Base-by-base conservation (phyloP, 1,284 basidiomycete genomes). In the Fomes fomentarius region DNA sequence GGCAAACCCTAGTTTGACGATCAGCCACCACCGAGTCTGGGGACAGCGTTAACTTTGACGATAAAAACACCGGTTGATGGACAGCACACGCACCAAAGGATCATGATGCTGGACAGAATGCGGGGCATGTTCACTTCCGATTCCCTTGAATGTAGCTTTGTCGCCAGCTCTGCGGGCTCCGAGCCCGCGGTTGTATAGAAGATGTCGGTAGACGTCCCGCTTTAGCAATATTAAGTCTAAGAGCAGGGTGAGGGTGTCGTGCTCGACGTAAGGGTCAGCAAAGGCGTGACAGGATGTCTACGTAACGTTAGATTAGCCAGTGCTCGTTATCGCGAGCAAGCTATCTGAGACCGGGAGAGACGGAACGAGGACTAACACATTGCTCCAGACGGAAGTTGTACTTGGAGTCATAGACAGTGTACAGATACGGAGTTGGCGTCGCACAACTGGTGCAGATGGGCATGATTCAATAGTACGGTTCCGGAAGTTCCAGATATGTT, bases 201-300 rank as follows among this genome's bases (percentile, higher is more conserved):
- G 73, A 73, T 97, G 94, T 12, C 92, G 79, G 68, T 91, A 96
- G 1, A 96, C 94, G 21, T 86, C 86, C 19, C 91, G 80, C 69
- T 96, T 96, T 39, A 96, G 80, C 24, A 96, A 78, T 49, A 96
- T 90, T 9, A 96, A 77, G 70, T 96, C 94, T 40, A 96, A 78
- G 1, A 93, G 72, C 19, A 96, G 75, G 1, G 87, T 86, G 47
- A 95, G 74, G 0, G 80, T 74, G 60, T 94, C 93, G 60, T 95
- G 89, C 67, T 96, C 93, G 56, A 96, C 91, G 61, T 96, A 93
- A 54, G 91, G 92, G 70, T 97, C 94, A 1, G 88, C 88, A 66
- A 96, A 93, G 11, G 75, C 74, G 49, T 80, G 77, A 67, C 93
- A 95, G 26, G 60, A 58, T 11, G 68, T 61, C 70, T 72, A 45